phyloP scores from a whole-genome alignment of 2,329 filamentous ascomycete genomes.

The Coniochaeta prunicola region DNA sequence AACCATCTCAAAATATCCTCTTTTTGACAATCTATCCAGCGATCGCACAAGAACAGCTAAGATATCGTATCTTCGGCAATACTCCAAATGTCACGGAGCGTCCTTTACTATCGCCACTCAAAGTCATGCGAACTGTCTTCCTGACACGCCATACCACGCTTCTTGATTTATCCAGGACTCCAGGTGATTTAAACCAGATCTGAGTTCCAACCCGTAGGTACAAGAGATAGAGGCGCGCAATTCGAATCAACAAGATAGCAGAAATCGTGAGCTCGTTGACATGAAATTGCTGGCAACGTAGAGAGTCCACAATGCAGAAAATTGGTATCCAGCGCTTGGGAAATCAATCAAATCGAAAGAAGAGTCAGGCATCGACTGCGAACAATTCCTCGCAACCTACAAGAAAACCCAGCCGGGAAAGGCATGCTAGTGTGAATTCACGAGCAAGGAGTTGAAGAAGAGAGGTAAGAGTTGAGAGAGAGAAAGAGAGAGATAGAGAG shows the following conservation, averaged over 20 bases:
- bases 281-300: conserved; percentile 8
- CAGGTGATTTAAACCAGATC: not conserved
- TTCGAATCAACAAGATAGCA: conserved; percentile 5
- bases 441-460: not conserved
- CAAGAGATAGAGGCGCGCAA: not conserved
- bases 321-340: conserved; percentile 20
- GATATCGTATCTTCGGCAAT: not conserved
- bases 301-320: conserved; percentile 14
- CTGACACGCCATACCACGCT: not conserved
- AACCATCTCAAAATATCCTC: too few relatives aligned
- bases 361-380: not conserved
- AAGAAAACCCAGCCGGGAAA: not conserved
- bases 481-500: too few relatives aligned
- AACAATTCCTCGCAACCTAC: not conserved
- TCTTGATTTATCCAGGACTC: not conserved
- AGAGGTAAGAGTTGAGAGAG: not conserved
- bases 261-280: conserved; percentile 11
- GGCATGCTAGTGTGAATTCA: not conserved
- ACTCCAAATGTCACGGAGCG: not conserved
- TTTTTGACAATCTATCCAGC: not conserved
- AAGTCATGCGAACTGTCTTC: not conserved
- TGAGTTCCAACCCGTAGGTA: not conserved
- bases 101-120: not conserved
- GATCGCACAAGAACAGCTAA: not conserved
- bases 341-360: conserved; percentile 11